These are phyloP conservation scores for Neurospora africana DNA, from an alignment of 495 filamentous ascomycete species.

Conservation along the genomic window DNA sequence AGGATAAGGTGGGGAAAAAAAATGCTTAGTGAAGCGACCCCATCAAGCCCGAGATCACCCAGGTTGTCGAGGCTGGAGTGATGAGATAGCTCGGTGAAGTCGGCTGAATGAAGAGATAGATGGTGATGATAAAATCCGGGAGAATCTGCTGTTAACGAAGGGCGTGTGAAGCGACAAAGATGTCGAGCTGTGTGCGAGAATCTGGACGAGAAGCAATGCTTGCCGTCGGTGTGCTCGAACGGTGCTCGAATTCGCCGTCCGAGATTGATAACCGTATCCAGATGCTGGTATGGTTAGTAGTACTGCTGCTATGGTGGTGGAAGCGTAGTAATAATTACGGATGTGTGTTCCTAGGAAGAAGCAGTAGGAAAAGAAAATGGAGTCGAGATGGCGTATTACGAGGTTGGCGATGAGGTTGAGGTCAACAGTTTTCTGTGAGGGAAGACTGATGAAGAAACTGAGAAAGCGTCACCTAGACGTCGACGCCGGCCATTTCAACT, in stretches of 20 bases:
- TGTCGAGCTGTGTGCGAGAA: neutral
- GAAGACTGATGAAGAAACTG: neutral
- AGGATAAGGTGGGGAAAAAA: neutral
- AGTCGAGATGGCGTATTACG: neutral
- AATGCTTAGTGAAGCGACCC: neutral
- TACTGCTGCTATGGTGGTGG: slow-evolving; percentile 2
- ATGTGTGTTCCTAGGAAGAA: neutral
- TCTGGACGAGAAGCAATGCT: neutral
- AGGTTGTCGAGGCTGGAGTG: neutral
- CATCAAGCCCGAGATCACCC: neutral
- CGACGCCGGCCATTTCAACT: neutral
- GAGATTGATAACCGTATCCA: slow-evolving; percentile 2
- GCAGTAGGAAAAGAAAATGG: neutral
- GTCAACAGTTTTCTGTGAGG: neutral
- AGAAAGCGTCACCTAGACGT: neutral
- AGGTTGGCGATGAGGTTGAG: neutral
- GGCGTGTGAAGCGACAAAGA: neutral
- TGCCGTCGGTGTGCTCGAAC: neutral
- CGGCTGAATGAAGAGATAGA: neutral
- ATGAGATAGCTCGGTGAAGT: neutral
- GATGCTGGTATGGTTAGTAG: slow-evolving; percentile 5
- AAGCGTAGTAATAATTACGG: slow-evolving; percentile 4
- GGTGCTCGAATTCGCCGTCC: slow-evolving; percentile 2
- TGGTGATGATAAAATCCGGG: neutral
- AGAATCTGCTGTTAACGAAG: neutral